phyloP scores from a whole-genome alignment of 257 asterid species.

The Fraxinus americana region DNA sequence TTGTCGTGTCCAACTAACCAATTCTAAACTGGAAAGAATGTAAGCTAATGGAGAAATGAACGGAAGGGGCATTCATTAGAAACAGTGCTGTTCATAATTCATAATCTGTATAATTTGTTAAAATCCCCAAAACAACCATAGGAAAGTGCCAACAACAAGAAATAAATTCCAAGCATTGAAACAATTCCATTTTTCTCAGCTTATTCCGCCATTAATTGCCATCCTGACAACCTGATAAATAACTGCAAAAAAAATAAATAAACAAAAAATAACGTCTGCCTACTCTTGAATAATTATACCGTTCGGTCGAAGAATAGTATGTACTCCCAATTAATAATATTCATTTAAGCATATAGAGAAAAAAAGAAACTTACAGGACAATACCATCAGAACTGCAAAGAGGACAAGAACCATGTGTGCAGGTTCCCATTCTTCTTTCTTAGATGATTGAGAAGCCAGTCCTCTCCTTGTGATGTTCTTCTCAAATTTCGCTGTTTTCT shows the following conservation, averaged over 20 bases:
- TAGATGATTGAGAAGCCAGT: conserved; percentile 43
- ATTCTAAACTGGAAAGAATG: neutral
- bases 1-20: neutral
- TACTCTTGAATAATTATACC: too few relatives aligned
- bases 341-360: neutral
- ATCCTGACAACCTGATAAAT: conserved; percentile 65
- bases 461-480: conserved; percentile 83
- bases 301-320: too few relatives aligned
- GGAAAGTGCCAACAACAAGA: neutral
- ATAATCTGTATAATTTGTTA: neutral
- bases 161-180: neutral
- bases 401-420: conserved; percentile 75
- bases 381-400: conserved; percentile 71
- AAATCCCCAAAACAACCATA: neutral
- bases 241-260: conserved; percentile 34
- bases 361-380: conserved; percentile 53
- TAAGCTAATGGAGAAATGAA: neutral
- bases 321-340: neutral
- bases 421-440: conserved; percentile 53
- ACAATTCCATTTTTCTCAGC: conserved; percentile 21
- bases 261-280: neutral
- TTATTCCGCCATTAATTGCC: conserved; percentile 53
- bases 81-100: neutral
- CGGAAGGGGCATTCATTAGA: neutral
- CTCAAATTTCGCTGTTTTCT: conserved; percentile 85